Conservation (phyloP, 2,329 filamentous ascomycete species). For the Rhinocladiella similis region DNA sequence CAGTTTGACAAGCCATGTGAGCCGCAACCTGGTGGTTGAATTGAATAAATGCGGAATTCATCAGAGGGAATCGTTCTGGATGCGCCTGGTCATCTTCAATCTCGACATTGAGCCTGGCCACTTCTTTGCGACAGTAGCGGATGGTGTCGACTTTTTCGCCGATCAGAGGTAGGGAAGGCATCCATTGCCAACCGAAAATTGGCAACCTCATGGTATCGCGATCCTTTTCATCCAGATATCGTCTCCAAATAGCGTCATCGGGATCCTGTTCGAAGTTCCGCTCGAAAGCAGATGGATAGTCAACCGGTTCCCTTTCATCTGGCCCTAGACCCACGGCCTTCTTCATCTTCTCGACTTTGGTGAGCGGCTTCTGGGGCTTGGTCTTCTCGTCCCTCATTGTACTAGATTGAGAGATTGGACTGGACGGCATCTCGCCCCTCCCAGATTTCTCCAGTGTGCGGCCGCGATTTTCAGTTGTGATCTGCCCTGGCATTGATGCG, state of each 20-base stretch:
- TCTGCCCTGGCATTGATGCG: constrained; percentile 3
- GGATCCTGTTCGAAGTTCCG: constrained; percentile 62
- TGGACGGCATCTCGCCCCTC: not conserved
- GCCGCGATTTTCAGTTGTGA: not conserved
- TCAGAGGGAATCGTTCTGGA: constrained; percentile 80
- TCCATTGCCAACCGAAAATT: constrained; percentile 62
- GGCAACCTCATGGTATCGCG: constrained; percentile 82
- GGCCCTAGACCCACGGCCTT: constrained; percentile 22
- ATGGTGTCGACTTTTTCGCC: constrained; percentile 95
- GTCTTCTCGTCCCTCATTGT: constrained; percentile 20
- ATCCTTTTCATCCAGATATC: constrained; percentile 77
- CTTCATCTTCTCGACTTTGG: constrained; percentile 23
- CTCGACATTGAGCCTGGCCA: constrained; percentile 85
- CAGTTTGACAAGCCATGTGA: constrained; percentile 94
- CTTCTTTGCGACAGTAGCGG: constrained; percentile 81
- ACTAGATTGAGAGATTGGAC: constrained; percentile 26
- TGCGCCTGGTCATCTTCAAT: constrained; percentile 88
- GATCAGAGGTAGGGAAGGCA: constrained; percentile 74
- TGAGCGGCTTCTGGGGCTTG: constrained; percentile 13
- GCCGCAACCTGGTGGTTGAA: constrained; percentile 98
- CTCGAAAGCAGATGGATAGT: constrained; percentile 66
- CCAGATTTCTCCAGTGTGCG: constrained; percentile 6
- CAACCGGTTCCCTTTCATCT: constrained; percentile 29
- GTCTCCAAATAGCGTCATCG: constrained; percentile 73
- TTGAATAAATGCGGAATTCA: constrained; percentile 97